A percentile compares a stretch with the other conserved stretches of the same genome.
These are phyloP conservation scores for Trichophyton equinum DNA, from an alignment of 2,329 filamentous ascomycete genomes.

Conservation along the genomic window DNA sequence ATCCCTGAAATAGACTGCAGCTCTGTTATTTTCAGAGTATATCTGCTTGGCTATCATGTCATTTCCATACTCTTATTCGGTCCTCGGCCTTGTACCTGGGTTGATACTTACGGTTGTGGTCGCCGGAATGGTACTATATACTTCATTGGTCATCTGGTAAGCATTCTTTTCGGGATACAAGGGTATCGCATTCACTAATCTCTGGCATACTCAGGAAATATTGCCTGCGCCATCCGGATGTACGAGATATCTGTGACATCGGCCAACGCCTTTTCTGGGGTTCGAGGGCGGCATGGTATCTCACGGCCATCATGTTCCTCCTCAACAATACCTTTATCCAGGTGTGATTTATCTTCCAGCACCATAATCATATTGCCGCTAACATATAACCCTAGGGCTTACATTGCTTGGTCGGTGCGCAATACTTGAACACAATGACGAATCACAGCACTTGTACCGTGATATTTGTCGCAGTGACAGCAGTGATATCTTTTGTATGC, in stretches of 20 bases:
- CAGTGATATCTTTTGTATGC: slow-evolving; percentile 61
- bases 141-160: slow-evolving; percentile 54
- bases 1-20: slow-evolving; percentile 49
- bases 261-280: slow-evolving; percentile 92
- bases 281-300: slow-evolving; percentile 56
- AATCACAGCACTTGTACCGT: slow-evolving; percentile 63
- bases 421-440: slow-evolving; percentile 84
- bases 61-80: slow-evolving; percentile 84
- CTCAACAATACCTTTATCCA: slow-evolving; percentile 91
- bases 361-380: neutral
- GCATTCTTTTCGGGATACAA: slow-evolving; percentile 11
- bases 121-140: slow-evolving; percentile 70
- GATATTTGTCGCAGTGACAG: slow-evolving; percentile 61
- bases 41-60: slow-evolving; percentile 92
- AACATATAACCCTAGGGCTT: slow-evolving; percentile 41
- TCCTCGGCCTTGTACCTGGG: slow-evolving; percentile 75
- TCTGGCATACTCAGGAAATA: slow-evolving; percentile 54
- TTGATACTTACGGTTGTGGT: slow-evolving; percentile 71
- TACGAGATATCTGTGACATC: slow-evolving; percentile 86
- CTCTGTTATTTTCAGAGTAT: slow-evolving; percentile 84
- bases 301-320: slow-evolving; percentile 73
- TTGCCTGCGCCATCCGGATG: slow-evolving; percentile 77
- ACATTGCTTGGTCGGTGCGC: slow-evolving; percentile 71
- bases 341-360: slow-evolving; percentile 27
- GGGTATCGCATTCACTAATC: neutral